Evolutionary conservation across 331 rosid genomes (phyloP), one percentile per base, ranked within the genome.

Genomic region (Dryas integrifolia): DNA sequence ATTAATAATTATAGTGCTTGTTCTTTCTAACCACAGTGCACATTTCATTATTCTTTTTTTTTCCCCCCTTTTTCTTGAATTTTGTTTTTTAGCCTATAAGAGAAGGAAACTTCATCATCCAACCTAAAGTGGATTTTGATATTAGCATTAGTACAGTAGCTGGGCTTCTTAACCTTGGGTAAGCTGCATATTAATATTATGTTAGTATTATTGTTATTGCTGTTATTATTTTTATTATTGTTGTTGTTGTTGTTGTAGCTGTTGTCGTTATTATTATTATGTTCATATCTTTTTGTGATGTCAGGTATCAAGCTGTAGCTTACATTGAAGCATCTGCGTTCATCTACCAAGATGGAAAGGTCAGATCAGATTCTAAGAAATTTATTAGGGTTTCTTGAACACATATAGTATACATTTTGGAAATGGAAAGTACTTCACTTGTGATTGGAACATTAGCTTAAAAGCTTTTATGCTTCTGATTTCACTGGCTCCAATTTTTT

Each of bases 121-220:
- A 95, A 86, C 97, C 98, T 38, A 95, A 95, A 85, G 98, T 95
- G 78, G 98, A 95, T 88, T 95, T 95, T 79, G 98, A 95, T 76
- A 95, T 95, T 56, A 84, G 98, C 88, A 87, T 95, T 58, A 83
- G 92, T 77, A 95, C 98, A 0, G 98, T 95, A 70, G 90, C 93
- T 72, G 98, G 98, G 77, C 98, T 95, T 89, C 93, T 95, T 51
- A 91, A 92, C 81, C 96, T 95, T 74, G 98, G 98, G 97, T 94
- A 89, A 85, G 96, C 70, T 40, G 68, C 78, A 73, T 70, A 55
- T 68, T 50, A 51, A 71, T 49, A n/a, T 67, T 15, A 15, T 73
- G 35, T 30, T 30, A 30, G 35, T 16, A 70, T 30, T 2, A 2
- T 66, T 38, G 40, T 44, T 46, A 2, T 65, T 15, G 1, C 9